Base-by-base conservation (phyloP, 2,329 filamentous ascomycete species). In the Rugonectria rugulosa region DNA sequence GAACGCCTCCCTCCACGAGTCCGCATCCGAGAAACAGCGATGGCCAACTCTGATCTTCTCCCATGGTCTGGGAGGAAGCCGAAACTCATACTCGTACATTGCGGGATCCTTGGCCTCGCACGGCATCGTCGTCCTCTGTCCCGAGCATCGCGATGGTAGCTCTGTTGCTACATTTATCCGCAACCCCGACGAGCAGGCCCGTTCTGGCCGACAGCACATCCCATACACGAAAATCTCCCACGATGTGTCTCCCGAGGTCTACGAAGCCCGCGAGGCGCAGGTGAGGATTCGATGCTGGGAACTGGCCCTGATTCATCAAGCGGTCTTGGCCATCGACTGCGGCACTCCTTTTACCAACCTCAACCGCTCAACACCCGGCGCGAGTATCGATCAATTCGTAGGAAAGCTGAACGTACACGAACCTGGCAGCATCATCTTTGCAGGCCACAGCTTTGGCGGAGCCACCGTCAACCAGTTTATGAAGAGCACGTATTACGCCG, bases 41-140 rank as follows among this genome's bases (percentile, higher is more conserved):
- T 95, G 90, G 88, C 91, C 92, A 0, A 89, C 91, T 1, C 87
- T 92, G 77, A 79, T 96, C 59, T 96, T 96, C 74, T 95, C 91
- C 2, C 92, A 96, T 69, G 92, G 92, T 1, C 79, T 96, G 1
- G 92, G 90, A 31, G 92, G 92, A 31, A 88, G 85, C 56, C 83
- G 90, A 62, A 95, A 95, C 67, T 86, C 90, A 10, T 96, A 96
- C 75, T 94, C 90, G n/a, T 88, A 93, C 68, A 76, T 96, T 20
- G 88, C 84, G 15, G 90, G 90, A 14, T 91, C 90, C 0, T 76
- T 96, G 23, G 90, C 92, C 5, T 92, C 89, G 17, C 88, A 95
- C 67, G 92, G 92, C 34, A 80, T 93, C 19, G 85, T 95, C 7
- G 91, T 96, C 2, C 77, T 94, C 48, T 92, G 90, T 53, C 86